phyloP scores from a whole-genome alignment of 202 grass and related monocot genomes.

The Alloteropsis angusta region DNA sequence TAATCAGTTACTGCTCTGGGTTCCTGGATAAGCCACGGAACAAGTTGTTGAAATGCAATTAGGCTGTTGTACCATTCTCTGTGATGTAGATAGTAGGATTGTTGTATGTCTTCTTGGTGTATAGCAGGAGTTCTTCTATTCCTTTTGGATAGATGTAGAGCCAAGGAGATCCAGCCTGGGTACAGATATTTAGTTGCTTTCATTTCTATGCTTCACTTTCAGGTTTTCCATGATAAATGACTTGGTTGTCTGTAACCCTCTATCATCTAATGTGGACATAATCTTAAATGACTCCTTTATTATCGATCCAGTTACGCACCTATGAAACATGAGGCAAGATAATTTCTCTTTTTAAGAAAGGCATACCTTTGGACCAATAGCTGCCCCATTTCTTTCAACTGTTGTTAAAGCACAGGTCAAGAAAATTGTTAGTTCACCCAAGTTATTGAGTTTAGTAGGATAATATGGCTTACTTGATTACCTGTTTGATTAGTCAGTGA shows the following conservation, averaged over 20 bases:
- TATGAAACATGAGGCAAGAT: neutral
- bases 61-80: slow-evolving; percentile 60
- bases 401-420: slow-evolving; percentile 15
- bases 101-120: slow-evolving; percentile 74
- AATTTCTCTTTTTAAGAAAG: neutral
- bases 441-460: neutral
- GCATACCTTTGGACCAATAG: slow-evolving; percentile 69
- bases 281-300: neutral
- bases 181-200: neutral
- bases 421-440: slow-evolving; percentile 31
- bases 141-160: slow-evolving; percentile 75
- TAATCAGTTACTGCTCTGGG: neutral
- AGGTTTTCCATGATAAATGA: neutral
- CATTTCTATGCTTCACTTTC: neutral
- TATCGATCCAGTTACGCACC: neutral
- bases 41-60: neutral
- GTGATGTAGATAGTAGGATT: slow-evolving; percentile 86
- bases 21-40: slow-evolving; percentile 13
- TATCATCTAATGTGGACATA: neutral
- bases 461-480: slow-evolving; percentile 9
- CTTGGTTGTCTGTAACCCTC: neutral
- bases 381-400: slow-evolving; percentile 64
- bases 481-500: slow-evolving; percentile 55
- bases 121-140: slow-evolving; percentile 61
- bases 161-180: slow-evolving; percentile 63